Percentiles rank a stretch among this genome's conserved stretches.
These are phyloP conservation scores for Arabidopsis thaliana DNA, from an alignment of 345 rosid species.

Conservation along the genomic window DNA sequence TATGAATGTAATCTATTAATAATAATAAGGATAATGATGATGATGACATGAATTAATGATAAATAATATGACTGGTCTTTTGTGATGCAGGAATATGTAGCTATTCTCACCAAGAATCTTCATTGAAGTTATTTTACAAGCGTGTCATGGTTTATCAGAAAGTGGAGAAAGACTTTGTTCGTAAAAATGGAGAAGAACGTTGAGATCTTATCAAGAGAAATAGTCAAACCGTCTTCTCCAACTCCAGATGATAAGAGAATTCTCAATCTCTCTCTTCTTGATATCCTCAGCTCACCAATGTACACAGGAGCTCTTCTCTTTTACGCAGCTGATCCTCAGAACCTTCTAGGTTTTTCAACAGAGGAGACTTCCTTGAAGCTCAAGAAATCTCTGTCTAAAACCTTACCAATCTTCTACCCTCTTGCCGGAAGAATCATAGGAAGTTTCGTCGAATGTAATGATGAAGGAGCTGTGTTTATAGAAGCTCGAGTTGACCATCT, in stretches of 20 bases:
- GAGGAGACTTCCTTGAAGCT: slow-evolving; percentile 35
- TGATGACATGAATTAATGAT: neutral
- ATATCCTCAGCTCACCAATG: slow-evolving; percentile 40
- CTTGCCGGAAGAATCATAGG: slow-evolving; percentile 43
- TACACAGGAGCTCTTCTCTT: slow-evolving; percentile 47
- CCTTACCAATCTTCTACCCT: slow-evolving; percentile 53
- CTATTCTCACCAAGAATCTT: slow-evolving; percentile 34
- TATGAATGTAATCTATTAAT: neutral
- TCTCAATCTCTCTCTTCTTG: slow-evolving; percentile 45
- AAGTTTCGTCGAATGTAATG: slow-evolving; percentile 42
- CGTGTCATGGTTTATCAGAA: neutral
- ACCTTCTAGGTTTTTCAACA: slow-evolving; percentile 29
- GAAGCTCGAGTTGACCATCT: slow-evolving; percentile 44
- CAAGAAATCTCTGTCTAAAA: slow-evolving; percentile 54
- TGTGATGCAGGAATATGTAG: slow-evolving; percentile 35
- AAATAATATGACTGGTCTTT: slow-evolving; percentile 22
- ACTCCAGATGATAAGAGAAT: slow-evolving; percentile 37
- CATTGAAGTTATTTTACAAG: neutral
- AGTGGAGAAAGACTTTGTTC: slow-evolving; percentile 5
- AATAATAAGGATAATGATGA: neutral
- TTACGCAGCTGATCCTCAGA: slow-evolving; percentile 32
- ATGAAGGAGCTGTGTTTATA: slow-evolving; percentile 49
- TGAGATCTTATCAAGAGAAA: slow-evolving; percentile 47
- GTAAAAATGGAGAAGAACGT: slow-evolving; percentile 38
- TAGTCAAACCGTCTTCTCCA: slow-evolving; percentile 46